phyloP scores from a whole-genome alignment of 1,284 basidiomycete genomes.

The Schizopora paradoxa region DNA sequence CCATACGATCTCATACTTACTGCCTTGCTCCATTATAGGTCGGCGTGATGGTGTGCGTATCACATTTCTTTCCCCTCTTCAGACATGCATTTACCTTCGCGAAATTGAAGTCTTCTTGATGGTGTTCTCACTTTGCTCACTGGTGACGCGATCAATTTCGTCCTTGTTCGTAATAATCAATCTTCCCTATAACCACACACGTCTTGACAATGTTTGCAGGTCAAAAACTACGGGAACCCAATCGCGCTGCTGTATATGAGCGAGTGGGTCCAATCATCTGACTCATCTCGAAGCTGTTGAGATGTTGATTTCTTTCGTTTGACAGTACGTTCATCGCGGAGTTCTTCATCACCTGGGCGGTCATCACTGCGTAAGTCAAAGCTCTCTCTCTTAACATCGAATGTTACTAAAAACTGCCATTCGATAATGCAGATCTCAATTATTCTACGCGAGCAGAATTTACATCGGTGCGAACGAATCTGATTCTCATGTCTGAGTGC shows the following conservation, averaged over 20 bases:
- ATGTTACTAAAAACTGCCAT: too few species aligned
- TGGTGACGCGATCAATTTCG: conserved; percentile 4
- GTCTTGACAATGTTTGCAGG: too few species aligned
- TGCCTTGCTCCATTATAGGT: conserved; percentile 5
- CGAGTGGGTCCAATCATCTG: background rate
- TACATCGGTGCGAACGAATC: conserved; percentile 4
- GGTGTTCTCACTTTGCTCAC: conserved; percentile 5
- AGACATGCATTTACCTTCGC: background rate
- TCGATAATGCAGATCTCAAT: conserved; percentile 9
- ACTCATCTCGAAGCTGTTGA: too few species aligned
- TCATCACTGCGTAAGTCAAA: too few species aligned
- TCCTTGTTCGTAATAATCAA: conserved; percentile 5
- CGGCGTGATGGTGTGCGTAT: conserved; percentile 6
- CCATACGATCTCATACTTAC: background rate
- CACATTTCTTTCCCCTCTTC: background rate
- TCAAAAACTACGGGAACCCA: conserved; percentile 11
- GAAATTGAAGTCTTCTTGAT: conserved; percentile 1
- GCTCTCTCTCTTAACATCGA: too few species aligned
- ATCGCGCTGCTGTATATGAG: conserved; percentile 6
- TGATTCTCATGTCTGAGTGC: too few species aligned
- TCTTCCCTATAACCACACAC: too few species aligned
- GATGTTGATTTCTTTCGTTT: too few species aligned
- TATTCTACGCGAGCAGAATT: conserved; percentile 10
- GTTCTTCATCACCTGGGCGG: too few species aligned
- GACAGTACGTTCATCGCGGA: too few species aligned